A percentile compares a stretch with the other conserved stretches of the same genome.
Evolutionary conservation across 2,329 filamentous ascomycete genomes (phyloP).

Genomic region (Xylariaceae sp.): DNA sequence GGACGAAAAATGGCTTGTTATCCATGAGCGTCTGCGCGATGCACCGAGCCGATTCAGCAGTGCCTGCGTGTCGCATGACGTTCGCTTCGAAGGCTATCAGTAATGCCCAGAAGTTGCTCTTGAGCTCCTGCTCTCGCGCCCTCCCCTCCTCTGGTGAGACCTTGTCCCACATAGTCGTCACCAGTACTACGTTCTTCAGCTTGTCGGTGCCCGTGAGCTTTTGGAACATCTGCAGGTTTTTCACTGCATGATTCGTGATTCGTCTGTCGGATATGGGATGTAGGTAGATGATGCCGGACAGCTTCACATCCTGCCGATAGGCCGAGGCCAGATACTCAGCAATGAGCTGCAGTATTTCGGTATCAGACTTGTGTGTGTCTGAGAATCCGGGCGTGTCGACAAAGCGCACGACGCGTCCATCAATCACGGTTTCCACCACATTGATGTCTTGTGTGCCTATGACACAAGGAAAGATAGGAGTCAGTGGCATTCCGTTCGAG

Average conservation of each 20-base stretch:
- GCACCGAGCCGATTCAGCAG: slow-evolving; percentile 20
- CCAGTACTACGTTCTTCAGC: slow-evolving; percentile 38
- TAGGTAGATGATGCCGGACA: slow-evolving; percentile 43
- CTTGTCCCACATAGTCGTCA: slow-evolving; percentile 40
- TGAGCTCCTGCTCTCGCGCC: slow-evolving; percentile 30
- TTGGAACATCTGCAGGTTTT: slow-evolving; percentile 41
- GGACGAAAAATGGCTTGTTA: slow-evolving; percentile 61
- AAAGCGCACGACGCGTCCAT: slow-evolving; percentile 29
- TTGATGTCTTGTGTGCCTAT: slow-evolving; percentile 31
- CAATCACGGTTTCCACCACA: slow-evolving; percentile 28
- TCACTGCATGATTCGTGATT: slow-evolving; percentile 35
- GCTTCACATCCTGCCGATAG: slow-evolving; percentile 31
- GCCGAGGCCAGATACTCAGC: slow-evolving; percentile 34
- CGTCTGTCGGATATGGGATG: slow-evolving; percentile 41
- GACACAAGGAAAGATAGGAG: not conserved
- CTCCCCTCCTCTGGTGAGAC: slow-evolving; percentile 28
- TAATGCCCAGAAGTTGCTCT: slow-evolving; percentile 36
- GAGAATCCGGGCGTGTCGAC: slow-evolving; percentile 47
- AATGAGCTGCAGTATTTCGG: slow-evolving; percentile 41
- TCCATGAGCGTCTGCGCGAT: slow-evolving; percentile 35
- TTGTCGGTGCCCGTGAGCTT: slow-evolving; percentile 39
- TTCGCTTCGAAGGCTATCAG: slow-evolving; percentile 32
- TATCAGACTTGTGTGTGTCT: slow-evolving; percentile 39
- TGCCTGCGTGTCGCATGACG: slow-evolving; percentile 24
- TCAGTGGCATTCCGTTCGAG: not conserved